These are phyloP conservation scores for Coniferiporia weirii DNA, from an alignment of 1,284 basidiomycete species.

Conservation along the genomic window DNA sequence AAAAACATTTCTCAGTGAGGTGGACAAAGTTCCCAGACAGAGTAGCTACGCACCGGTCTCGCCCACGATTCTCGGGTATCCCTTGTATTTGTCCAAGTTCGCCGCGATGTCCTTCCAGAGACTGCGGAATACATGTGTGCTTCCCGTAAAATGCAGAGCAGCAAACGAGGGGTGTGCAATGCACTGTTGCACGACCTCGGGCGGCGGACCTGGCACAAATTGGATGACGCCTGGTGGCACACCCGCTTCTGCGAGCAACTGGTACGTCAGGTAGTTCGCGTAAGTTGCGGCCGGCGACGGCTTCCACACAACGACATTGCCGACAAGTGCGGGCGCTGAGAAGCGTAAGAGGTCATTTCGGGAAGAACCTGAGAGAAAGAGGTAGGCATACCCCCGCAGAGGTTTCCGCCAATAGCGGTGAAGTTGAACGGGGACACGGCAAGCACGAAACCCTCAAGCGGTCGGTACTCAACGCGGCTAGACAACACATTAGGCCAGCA, in stretches of 20 bases:
- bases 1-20: neutral
- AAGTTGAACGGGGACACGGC: slow-evolving; percentile 99
- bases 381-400: slow-evolving; percentile 59
- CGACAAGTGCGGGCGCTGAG: slow-evolving; percentile 84
- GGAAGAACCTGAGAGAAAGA: neutral
- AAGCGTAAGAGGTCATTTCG: slow-evolving; percentile 9
- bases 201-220: slow-evolving; percentile 87
- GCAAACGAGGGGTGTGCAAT: slow-evolving; percentile 81
- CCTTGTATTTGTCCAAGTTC: slow-evolving; percentile 82
- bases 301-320: slow-evolving; percentile 97
- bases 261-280: slow-evolving; percentile 90
- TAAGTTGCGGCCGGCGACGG: slow-evolving; percentile 94
- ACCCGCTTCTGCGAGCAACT: slow-evolving; percentile 92
- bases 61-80: slow-evolving; percentile 93
- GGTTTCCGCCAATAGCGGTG: slow-evolving; percentile 94
- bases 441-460: slow-evolving; percentile 95
- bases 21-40: neutral
- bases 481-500: slow-evolving; percentile 12
- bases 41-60: slow-evolving; percentile 56
- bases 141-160: slow-evolving; percentile 95
- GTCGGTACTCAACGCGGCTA: slow-evolving; percentile 92
- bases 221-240: slow-evolving; percentile 94
- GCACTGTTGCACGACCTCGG: slow-evolving; percentile 77
- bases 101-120: slow-evolving; percentile 94
- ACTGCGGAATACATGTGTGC: slow-evolving; percentile 89